phyloP scores from a whole-genome alignment of 2,329 filamentous ascomycete species.

The Metarhizium brunneum region DNA sequence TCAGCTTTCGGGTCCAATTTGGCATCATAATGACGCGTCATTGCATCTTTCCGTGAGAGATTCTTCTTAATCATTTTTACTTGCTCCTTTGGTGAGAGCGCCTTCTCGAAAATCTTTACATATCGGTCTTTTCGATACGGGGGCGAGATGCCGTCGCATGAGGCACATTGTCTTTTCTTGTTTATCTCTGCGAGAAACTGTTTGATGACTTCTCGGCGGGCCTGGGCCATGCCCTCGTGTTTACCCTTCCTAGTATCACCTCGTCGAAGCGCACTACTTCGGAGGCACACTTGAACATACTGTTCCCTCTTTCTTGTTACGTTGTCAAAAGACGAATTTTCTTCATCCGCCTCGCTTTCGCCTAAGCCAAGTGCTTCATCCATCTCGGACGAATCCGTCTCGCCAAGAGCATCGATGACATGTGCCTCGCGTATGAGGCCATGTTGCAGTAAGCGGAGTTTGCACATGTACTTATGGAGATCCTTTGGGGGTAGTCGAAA shows the following conservation, averaged over 20 bases:
- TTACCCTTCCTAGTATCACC: slow-evolving; percentile 53
- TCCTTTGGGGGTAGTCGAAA: slow-evolving; percentile 71
- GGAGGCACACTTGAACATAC: slow-evolving; percentile 68
- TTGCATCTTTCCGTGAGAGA: slow-evolving; percentile 60
- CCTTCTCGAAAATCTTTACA: slow-evolving; percentile 88
- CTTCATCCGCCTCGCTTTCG: slow-evolving; percentile 54
- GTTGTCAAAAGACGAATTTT: slow-evolving; percentile 43
- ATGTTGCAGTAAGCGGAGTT: slow-evolving; percentile 75
- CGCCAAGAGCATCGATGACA: slow-evolving; percentile 43
- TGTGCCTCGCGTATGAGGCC: slow-evolving; percentile 66
- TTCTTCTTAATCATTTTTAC: slow-evolving; percentile 63
- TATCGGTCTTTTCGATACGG: slow-evolving; percentile 81
- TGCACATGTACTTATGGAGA: slow-evolving; percentile 72
- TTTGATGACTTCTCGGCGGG: slow-evolving; percentile 67
- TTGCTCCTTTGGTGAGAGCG: slow-evolving; percentile 64
- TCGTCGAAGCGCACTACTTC: slow-evolving; percentile 40
- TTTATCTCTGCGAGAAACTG: slow-evolving; percentile 71
- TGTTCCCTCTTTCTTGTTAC: slow-evolving; percentile 43
- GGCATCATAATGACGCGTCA: slow-evolving; percentile 36
- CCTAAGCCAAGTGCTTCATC: slow-evolving; percentile 25
- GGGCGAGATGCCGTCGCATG: slow-evolving; percentile 63
- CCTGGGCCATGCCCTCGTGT: slow-evolving; percentile 74
- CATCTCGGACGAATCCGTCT: slow-evolving; percentile 30
- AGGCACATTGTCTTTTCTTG: slow-evolving; percentile 58
- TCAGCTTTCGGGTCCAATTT: slow-evolving; percentile 29